Conservation (phyloP, 495 filamentous ascomycete species). For the Tuber borchii region DNA sequence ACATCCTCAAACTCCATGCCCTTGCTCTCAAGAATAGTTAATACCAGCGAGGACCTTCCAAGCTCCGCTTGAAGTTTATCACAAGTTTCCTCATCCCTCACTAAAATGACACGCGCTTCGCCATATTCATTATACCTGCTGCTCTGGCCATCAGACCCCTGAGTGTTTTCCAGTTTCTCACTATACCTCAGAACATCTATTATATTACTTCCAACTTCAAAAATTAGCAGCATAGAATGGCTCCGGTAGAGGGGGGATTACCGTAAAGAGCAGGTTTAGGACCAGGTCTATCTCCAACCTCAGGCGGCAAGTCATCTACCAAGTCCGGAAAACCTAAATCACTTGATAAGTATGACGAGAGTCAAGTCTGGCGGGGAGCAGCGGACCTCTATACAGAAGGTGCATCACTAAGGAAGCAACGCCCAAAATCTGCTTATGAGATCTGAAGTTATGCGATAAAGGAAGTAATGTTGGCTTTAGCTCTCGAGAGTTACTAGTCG, state of each 20-base stretch:
- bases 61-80: too few relatives aligned
- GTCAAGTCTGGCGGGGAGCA: not conserved
- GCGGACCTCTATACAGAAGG: constrained; percentile 6
- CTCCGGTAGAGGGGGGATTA: not conserved
- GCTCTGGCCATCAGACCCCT: not conserved
- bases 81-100: too few relatives aligned
- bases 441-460: constrained; percentile 46
- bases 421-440: constrained; percentile 46
- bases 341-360: not conserved
- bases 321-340: constrained; percentile 34
- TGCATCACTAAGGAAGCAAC: too few relatives aligned
- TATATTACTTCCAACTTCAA: too few relatives aligned
- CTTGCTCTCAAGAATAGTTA: too few relatives aligned
- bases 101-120: too few relatives aligned
- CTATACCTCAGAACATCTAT: not conserved
- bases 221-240: not conserved
- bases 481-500: constrained; percentile 19
- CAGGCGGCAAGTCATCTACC: constrained; percentile 46
- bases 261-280: constrained; percentile 44
- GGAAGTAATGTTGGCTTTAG: constrained; percentile 41
- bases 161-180: too few relatives aligned
- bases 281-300: constrained; percentile 43
- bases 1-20: too few relatives aligned
- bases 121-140: not conserved
- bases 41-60: too few relatives aligned